Percentiles rank a stretch among this genome's conserved stretches.
phyloP scores from a whole-genome alignment of 345 rosid genomes.

The Populus davidiana region DNA sequence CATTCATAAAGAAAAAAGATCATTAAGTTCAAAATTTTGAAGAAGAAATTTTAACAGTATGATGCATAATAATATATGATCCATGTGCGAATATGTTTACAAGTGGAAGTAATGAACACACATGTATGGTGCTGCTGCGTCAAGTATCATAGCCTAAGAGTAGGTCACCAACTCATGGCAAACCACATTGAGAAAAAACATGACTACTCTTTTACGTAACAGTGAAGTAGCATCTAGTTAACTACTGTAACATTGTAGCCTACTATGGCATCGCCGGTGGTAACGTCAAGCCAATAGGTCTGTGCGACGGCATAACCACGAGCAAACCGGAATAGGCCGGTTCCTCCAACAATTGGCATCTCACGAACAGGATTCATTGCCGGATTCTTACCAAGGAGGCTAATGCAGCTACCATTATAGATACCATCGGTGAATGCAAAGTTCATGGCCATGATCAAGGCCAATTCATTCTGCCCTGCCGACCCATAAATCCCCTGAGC shows the following conservation, averaged over 20 bases:
- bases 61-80: too few species aligned
- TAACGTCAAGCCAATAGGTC: constrained; percentile 38
- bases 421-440: constrained; percentile 19
- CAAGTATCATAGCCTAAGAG: neutral
- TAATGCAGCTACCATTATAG: constrained; percentile 18
- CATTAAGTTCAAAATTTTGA: too few species aligned
- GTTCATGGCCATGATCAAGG: constrained; percentile 22
- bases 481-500: constrained; percentile 28
- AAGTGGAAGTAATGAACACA: too few species aligned
- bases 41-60: too few species aligned
- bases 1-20: too few species aligned
- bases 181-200: neutral
- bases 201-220: neutral
- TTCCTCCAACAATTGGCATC: constrained; percentile 28
- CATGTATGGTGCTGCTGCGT: neutral
- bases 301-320: constrained; percentile 42
- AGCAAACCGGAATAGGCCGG: constrained; percentile 23
- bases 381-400: constrained; percentile 23
- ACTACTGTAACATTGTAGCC: constrained; percentile 59
- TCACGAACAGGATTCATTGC: constrained; percentile 16
- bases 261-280: constrained; percentile 50
- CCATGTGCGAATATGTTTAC: too few species aligned
- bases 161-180: neutral
- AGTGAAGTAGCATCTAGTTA: constrained; percentile 26
- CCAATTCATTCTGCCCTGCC: constrained; percentile 11